phyloP scores from a whole-genome alignment of 805 yeast genomes.

The Yamadazyma sp. region DNA sequence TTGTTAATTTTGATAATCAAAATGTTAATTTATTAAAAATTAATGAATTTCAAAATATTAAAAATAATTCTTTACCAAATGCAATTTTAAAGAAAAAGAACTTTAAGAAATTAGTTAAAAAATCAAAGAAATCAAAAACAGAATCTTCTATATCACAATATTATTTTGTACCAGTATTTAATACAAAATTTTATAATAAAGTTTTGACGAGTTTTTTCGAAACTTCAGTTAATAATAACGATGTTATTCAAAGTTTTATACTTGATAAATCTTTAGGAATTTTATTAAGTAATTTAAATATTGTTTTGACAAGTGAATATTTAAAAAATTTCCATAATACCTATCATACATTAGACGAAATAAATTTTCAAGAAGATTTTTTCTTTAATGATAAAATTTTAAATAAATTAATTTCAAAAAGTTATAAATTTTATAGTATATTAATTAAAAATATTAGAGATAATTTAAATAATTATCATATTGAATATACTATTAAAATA shows the following conservation, averaged over 20 bases:
- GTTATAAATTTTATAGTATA: constrained; percentile 33
- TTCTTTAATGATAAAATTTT: constrained; percentile 27
- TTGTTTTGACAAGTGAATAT: constrained; percentile 13
- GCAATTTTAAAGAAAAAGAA: constrained; percentile 12
- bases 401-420: constrained; percentile 26
- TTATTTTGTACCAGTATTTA: constrained; percentile 10
- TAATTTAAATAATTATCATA: constrained; percentile 25
- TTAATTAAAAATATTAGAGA: constrained; percentile 32
- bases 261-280: constrained; percentile 36
- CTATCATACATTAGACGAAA: constrained; percentile 9
- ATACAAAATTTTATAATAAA: constrained; percentile 3
- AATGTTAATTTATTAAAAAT: constrained; percentile 6
- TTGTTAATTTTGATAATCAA: constrained; percentile 9
- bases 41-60: constrained; percentile 1
- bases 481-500: constrained; percentile 36
- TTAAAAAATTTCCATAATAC: constrained; percentile 15
- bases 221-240: constrained; percentile 11
- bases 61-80: constrained; percentile 19
- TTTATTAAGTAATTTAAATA: constrained; percentile 10
- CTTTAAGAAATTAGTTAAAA: constrained; percentile 12
- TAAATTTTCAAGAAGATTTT: constrained; percentile 10
- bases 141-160: constrained; percentile 6
- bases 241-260: constrained; percentile 27
- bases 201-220: constrained; percentile 32
- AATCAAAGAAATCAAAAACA: neutral